Percentiles rank a stretch among this genome's conserved stretches.
These are phyloP conservation scores for Claviceps sp. DNA, from an alignment of 2,329 filamentous ascomycete species.

Conservation along the genomic window DNA sequence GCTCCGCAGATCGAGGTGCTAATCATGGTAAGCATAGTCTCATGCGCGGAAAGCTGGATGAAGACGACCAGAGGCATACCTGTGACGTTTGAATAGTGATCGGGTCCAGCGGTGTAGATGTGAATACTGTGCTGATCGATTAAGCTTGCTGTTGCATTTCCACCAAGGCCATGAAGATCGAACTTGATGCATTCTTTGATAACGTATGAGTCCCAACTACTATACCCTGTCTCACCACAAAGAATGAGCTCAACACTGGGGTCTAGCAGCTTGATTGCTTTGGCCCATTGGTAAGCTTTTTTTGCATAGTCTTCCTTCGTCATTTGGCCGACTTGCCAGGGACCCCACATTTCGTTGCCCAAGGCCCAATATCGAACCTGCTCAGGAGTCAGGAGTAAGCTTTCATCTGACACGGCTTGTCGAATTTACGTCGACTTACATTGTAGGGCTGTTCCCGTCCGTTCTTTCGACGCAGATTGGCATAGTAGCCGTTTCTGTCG, in stretches of 20 bases:
- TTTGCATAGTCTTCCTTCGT: not conserved
- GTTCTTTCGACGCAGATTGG: not conserved
- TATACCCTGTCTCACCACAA: not conserved
- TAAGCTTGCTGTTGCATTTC: not conserved
- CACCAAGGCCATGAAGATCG: not conserved
- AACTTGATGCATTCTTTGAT: constrained; percentile 1
- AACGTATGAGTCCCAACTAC: not conserved
- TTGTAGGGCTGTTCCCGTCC: constrained; percentile 1
- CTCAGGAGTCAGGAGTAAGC: not conserved
- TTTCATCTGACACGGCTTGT: not conserved
- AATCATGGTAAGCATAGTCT: not conserved
- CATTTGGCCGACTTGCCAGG: not conserved
- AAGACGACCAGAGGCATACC: not conserved
- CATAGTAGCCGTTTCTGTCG: not conserved
- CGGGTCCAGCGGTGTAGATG: not conserved
- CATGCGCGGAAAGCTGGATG: not conserved
- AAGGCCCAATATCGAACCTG: not conserved
- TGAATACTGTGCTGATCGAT: constrained; percentile 1
- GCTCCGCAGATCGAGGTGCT: not conserved
- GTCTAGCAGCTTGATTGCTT: not conserved
- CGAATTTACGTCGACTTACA: not conserved
- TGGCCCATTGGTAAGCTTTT: constrained; percentile 1
- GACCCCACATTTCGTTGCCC: not conserved
- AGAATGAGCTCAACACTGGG: not conserved
- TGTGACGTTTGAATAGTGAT: not conserved